Conservation (phyloP, 495 filamentous ascomycete genomes). For the Penicillium coffeae region DNA sequence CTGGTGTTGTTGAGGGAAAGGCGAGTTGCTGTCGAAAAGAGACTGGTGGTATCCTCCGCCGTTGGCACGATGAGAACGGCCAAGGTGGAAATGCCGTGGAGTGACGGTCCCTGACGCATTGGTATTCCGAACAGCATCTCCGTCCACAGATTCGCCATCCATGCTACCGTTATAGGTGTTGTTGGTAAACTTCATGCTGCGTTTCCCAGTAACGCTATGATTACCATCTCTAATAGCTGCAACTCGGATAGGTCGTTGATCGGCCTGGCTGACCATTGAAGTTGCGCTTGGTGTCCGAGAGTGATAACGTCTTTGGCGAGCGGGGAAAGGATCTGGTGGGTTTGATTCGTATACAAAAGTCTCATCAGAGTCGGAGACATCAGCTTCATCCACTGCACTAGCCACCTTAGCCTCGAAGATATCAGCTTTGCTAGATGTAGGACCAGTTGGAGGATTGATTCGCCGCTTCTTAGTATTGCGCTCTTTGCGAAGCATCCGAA, state of each 20-base stretch:
- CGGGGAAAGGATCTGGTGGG: constrained; percentile 71
- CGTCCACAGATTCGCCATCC: constrained; percentile 59
- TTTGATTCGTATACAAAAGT: constrained; percentile 99
- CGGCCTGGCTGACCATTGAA: constrained; percentile 78
- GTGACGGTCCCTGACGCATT: constrained; percentile 62
- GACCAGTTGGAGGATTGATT: constrained; percentile 46
- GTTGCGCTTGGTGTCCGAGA: constrained; percentile 94
- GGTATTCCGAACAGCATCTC: constrained; percentile 57
- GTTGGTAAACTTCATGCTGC: constrained; percentile 98
- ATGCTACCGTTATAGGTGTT: constrained; percentile 62
- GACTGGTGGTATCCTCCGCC: constrained; percentile 65
- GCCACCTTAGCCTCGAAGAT: constrained; percentile 97
- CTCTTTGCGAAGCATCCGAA: constrained; percentile 87
- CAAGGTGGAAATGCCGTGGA: constrained; percentile 67
- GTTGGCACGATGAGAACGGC: constrained; percentile 59
- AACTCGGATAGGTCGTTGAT: constrained; percentile 61
- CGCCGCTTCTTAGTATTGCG: constrained; percentile 57
- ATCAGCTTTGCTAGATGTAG: constrained; percentile 92
- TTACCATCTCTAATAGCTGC: constrained; percentile 57
- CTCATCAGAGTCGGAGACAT: constrained; percentile 95
- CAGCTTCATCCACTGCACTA: constrained; percentile 85
- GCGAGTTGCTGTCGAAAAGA: constrained; percentile 74
- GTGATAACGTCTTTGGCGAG: constrained; percentile 78
- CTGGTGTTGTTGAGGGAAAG: constrained; percentile 49
- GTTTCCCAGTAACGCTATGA: constrained; percentile 73